Evolutionary conservation across 768 basidiomycete genomes (phyloP).

Genomic region (Dendrothele bispora): DNA sequence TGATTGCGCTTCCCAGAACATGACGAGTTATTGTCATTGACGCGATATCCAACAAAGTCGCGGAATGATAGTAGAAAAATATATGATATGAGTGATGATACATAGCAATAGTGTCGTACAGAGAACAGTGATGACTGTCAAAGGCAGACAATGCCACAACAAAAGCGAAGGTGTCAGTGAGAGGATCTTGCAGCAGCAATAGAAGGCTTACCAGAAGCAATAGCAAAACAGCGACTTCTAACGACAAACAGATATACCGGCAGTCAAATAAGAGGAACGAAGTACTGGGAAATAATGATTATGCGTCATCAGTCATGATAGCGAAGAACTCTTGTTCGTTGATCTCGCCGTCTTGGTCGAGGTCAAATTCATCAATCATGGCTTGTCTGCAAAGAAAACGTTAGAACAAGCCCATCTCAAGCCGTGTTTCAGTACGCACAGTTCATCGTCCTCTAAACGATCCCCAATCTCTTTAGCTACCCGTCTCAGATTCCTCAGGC

Average conservation of each 20-base stretch:
- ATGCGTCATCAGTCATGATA: conserved; percentile 94
- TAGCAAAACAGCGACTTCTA: too few relatives aligned
- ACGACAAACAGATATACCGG: conserved; percentile 7
- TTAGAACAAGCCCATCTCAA: neutral
- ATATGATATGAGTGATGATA: too few relatives aligned
- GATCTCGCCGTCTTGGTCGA: conserved; percentile 98
- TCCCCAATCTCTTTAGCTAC: conserved; percentile 98
- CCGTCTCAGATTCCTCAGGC: conserved; percentile 82
- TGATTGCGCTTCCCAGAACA: too few relatives aligned
- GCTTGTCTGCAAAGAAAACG: conserved; percentile 70
- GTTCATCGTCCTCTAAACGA: conserved; percentile 90
- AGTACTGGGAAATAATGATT: conserved; percentile 15
- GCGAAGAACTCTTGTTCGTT: conserved; percentile 95
- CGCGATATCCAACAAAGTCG: too few relatives aligned
- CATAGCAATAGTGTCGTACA: too few relatives aligned
- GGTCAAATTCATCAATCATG: conserved; percentile 99
- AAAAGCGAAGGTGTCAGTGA: too few relatives aligned
- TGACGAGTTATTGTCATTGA: too few relatives aligned
- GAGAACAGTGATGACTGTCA: too few relatives aligned
- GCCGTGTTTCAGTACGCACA: conserved; percentile 58
- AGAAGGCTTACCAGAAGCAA: too few relatives aligned
- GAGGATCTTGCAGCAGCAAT: too few relatives aligned
- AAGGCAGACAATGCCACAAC: too few relatives aligned
- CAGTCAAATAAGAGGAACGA: neutral
- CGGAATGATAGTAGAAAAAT: too few relatives aligned